Evolutionary conservation across 1,284 basidiomycete genomes (phyloP).

Genomic region (Hemileccinum hortonii): DNA sequence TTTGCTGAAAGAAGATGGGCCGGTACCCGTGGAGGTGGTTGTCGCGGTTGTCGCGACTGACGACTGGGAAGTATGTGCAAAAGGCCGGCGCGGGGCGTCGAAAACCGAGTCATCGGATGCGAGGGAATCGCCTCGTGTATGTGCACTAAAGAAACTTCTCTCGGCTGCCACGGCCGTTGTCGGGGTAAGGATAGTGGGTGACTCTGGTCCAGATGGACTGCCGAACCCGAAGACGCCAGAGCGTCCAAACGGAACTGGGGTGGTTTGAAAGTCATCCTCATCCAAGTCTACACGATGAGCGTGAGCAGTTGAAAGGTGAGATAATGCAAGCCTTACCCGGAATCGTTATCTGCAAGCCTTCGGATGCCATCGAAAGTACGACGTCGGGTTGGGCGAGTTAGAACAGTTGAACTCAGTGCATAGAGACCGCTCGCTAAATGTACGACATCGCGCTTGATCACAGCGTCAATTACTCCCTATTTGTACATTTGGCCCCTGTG

Average conservation of each 20-base stretch:
- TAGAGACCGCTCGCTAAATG: not conserved
- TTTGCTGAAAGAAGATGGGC: conserved; percentile 62
- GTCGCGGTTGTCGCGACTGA: conserved; percentile 55
- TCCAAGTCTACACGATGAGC: conserved; percentile 55
- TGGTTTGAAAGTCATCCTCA: conserved; percentile 65
- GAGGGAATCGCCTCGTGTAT: conserved; percentile 72
- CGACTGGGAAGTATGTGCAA: conserved; percentile 66
- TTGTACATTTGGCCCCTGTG: conserved; percentile 14
- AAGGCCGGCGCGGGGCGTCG: conserved; percentile 57
- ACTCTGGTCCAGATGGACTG: conserved; percentile 55
- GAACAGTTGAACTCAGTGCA: conserved; percentile 5
- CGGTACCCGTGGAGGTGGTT: conserved; percentile 21
- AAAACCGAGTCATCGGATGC: conserved; percentile 65
- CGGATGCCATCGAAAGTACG: conserved; percentile 40
- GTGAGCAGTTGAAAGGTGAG: not conserved
- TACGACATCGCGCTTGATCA: not conserved
- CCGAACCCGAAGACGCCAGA: conserved; percentile 44
- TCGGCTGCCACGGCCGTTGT: conserved; percentile 53
- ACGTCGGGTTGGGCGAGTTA: conserved; percentile 7
- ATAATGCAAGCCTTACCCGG: conserved; percentile 51
- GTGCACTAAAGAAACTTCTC: conserved; percentile 56
- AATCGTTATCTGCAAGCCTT: conserved; percentile 77
- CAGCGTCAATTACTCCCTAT: conserved; percentile 5
- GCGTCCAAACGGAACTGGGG: conserved; percentile 65
- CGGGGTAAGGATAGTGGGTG: conserved; percentile 50